Evolutionary conservation across 148 eudicot species (phyloP).

Genomic region (Camellia lanceoleosa): DNA sequence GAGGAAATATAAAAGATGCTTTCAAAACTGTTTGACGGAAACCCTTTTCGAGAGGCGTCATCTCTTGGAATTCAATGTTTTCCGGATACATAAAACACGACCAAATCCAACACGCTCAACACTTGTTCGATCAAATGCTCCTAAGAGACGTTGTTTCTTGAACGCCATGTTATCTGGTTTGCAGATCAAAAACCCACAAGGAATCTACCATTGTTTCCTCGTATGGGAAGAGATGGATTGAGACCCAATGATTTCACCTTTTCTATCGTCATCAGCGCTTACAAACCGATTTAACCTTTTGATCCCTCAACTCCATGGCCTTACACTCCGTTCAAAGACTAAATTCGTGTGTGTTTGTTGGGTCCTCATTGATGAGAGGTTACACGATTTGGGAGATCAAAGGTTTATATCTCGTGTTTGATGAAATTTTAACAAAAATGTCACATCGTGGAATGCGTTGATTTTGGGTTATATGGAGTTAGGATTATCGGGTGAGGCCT

Average conservation of each 20-base stretch:
- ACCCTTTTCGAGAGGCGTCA: constrained; percentile 32
- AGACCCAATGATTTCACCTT: constrained; percentile 56
- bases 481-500: constrained; percentile 50
- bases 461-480: constrained; percentile 71
- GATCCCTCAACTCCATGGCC: constrained; percentile 72
- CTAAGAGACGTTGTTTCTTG: constrained; percentile 41
- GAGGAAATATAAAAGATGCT: constrained; percentile 35
- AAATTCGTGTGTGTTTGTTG: constrained; percentile 43
- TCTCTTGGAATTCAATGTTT: constrained; percentile 65
- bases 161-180: constrained; percentile 61
- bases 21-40: constrained; percentile 48
- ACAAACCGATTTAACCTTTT: constrained; percentile 28
- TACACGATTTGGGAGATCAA: constrained; percentile 39
- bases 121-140: constrained; percentile 70
- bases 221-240: constrained; percentile 36
- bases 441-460: constrained; percentile 58
- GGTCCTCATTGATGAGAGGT: constrained; percentile 62
- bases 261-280: constrained; percentile 44
- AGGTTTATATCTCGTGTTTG: constrained; percentile 17
- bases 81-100: constrained; percentile 34
- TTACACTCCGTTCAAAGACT: constrained; percentile 30
- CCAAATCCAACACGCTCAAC: constrained; percentile 37
- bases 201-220: constrained; percentile 25
- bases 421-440: constrained; percentile 46
- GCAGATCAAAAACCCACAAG: constrained; percentile 21